phyloP scores from a whole-genome alignment of 2,329 filamentous ascomycete genomes.

The Aaosphaeria arxii region DNA sequence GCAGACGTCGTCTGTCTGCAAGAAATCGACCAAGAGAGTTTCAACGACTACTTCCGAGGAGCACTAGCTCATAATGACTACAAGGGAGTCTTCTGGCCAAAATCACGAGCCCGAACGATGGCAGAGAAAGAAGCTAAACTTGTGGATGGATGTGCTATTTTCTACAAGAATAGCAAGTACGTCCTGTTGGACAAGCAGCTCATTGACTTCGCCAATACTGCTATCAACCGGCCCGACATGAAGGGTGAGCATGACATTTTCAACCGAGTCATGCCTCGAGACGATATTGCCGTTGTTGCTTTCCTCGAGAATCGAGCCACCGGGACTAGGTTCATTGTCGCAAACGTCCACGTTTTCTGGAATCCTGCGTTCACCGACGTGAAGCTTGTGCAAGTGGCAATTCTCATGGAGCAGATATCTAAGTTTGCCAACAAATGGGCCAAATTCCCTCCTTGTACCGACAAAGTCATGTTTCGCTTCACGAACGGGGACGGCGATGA shows the following conservation, averaged over 20 bases:
- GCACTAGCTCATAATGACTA: slow-evolving; percentile 84
- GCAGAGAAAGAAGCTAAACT: slow-evolving; percentile 78
- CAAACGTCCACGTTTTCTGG: slow-evolving; percentile 95
- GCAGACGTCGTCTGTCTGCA: slow-evolving; percentile 92
- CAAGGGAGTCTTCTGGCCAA: slow-evolving; percentile 90
- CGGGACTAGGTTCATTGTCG: slow-evolving; percentile 86
- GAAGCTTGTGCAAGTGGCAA: slow-evolving; percentile 93
- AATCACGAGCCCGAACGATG: slow-evolving; percentile 89
- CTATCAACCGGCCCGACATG: slow-evolving; percentile 93
- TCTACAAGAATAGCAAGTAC: slow-evolving; percentile 94
- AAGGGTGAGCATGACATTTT: slow-evolving; percentile 97
- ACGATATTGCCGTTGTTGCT: slow-evolving; percentile 89
- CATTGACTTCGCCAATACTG: slow-evolving; percentile 86
- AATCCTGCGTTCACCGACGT: slow-evolving; percentile 88
- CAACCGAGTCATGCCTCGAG: slow-evolving; percentile 97
- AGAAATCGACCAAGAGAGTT: slow-evolving; percentile 88
- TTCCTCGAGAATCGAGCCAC: slow-evolving; percentile 92
- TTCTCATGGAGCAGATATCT: slow-evolving; percentile 87
- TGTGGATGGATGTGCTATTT: slow-evolving; percentile 96
- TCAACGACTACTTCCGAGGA: slow-evolving; percentile 87
- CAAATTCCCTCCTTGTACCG: slow-evolving; percentile 73
- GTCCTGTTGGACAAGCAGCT: slow-evolving; percentile 91
- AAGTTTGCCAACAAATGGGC: slow-evolving; percentile 84
- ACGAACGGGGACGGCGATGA: slow-evolving; percentile 50
- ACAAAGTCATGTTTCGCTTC: slow-evolving; percentile 62